Evolutionary conservation across 2,329 filamentous ascomycete species (phyloP).

Genomic region (Aplosporella prunicola): DNA sequence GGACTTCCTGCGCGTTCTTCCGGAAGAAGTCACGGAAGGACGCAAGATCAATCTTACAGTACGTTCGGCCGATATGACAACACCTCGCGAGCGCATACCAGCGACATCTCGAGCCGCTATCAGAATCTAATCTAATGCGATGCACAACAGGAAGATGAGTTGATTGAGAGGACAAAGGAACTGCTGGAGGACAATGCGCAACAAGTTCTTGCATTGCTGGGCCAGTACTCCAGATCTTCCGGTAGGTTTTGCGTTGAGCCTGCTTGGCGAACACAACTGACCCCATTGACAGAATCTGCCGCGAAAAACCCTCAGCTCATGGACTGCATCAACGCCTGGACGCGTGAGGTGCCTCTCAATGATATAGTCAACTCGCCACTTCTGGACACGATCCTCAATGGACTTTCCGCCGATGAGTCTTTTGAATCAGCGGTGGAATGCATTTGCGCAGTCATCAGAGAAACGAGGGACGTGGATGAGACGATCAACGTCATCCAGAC

Average conservation of each 20-base stretch:
- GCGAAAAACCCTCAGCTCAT: slow-evolving; percentile 82
- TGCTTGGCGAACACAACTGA: slow-evolving; percentile 13
- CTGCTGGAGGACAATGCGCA: slow-evolving; percentile 83
- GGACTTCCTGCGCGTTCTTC: slow-evolving; percentile 92
- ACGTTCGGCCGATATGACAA: slow-evolving; percentile 57
- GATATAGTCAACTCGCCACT: slow-evolving; percentile 80
- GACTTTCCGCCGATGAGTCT: slow-evolving; percentile 63
- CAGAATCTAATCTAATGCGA: slow-evolving; percentile 32
- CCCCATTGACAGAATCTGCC: slow-evolving; percentile 51
- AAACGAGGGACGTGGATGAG: slow-evolving; percentile 90
- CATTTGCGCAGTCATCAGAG: slow-evolving; percentile 79
- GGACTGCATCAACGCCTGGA: slow-evolving; percentile 94
- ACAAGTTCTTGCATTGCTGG: slow-evolving; percentile 77
- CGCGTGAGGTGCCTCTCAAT: slow-evolving; percentile 78
- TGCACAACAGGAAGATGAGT: slow-evolving; percentile 77
- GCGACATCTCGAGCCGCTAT: slow-evolving; percentile 25
- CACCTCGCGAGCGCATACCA: slow-evolving; percentile 30
- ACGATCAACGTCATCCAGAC: slow-evolving; percentile 71
- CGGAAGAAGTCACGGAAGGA: slow-evolving; percentile 97
- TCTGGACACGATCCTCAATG: slow-evolving; percentile 69
- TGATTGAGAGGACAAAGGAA: slow-evolving; percentile 75
- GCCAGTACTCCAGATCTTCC: slow-evolving; percentile 86
- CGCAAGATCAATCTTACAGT: slow-evolving; percentile 98
- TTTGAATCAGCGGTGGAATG: slow-evolving; percentile 88
- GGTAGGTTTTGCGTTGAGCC: slow-evolving; percentile 45